Evolutionary conservation across 2,329 filamentous ascomycete genomes (phyloP).

Genomic region (Fusarium begoniae): DNA sequence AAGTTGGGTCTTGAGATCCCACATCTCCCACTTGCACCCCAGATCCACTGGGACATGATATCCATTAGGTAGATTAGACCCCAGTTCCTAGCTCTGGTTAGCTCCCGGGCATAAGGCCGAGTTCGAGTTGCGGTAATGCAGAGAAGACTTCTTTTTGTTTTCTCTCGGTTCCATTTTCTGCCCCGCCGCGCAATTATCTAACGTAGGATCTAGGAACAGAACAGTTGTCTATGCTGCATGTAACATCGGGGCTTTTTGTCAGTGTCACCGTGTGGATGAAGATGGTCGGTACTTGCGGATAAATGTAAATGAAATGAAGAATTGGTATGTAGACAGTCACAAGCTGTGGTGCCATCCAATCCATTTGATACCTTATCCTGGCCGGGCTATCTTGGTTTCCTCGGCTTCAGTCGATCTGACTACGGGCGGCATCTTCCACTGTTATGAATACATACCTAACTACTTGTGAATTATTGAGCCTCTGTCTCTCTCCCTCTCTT

Average conservation of each 20-base stretch:
- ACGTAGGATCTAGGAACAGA: constrained; percentile 12
- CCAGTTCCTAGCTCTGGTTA: constrained; percentile 8
- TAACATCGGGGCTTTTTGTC: constrained; percentile 8
- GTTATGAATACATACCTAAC: neutral
- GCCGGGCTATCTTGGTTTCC: neutral
- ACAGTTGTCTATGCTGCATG: constrained; percentile 13
- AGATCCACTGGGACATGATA: constrained; percentile 23
- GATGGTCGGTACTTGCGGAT: neutral
- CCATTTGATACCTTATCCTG: constrained; percentile 4
- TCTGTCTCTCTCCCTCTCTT: neutral
- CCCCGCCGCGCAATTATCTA: constrained; percentile 7
- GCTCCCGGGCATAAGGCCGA: constrained; percentile 29
- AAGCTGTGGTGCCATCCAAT: constrained; percentile 3
- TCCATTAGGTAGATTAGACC: neutral
- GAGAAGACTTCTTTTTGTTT: constrained; percentile 21
- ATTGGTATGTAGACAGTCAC: neutral
- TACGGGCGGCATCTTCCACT: constrained; percentile 19
- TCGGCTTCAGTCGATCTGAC: constrained; percentile 2
- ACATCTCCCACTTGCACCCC: constrained; percentile 34
- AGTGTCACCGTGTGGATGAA: neutral
- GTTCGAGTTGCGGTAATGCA: constrained; percentile 8
- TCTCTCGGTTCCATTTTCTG: constrained; percentile 18
- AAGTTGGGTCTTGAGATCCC: neutral
- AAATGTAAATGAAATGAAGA: neutral
- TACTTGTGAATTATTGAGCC: neutral